Conservation (phyloP, 2,329 filamentous ascomycete genomes). For the Trichoderma sp. region DNA sequence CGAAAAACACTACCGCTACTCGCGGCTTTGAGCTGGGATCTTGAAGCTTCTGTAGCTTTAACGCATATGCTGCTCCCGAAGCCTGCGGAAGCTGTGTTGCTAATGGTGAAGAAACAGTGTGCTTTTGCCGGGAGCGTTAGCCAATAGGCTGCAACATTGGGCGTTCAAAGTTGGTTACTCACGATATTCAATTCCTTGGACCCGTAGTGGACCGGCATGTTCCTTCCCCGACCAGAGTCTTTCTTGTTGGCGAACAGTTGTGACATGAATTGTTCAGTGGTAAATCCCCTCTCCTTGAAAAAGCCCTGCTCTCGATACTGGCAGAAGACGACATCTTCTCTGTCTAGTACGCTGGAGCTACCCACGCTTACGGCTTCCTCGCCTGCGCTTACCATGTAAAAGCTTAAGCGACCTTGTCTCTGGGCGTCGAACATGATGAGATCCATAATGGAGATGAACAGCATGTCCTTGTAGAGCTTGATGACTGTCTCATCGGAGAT, state of each 20-base stretch:
- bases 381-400: constrained; percentile 96
- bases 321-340: constrained; percentile 87
- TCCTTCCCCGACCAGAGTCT: constrained; percentile 80
- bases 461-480: constrained; percentile 67
- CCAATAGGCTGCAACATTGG: not conserved
- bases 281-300: constrained; percentile 87
- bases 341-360: constrained; percentile 79
- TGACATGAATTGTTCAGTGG: constrained; percentile 87
- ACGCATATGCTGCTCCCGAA: constrained; percentile 81
- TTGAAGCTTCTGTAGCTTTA: constrained; percentile 78
- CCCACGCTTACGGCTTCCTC: constrained; percentile 95
- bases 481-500: constrained; percentile 66
- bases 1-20: constrained; percentile 83
- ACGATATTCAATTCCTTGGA: constrained; percentile 83
- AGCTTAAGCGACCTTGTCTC: constrained; percentile 87
- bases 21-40: constrained; percentile 69
- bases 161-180: constrained; percentile 38
- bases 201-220: constrained; percentile 98
- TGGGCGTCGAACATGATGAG: constrained; percentile 98
- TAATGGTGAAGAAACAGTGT: constrained; percentile 81
- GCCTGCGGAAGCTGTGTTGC: constrained; percentile 91
- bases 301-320: constrained; percentile 95
- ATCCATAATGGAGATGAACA: constrained; percentile 82
- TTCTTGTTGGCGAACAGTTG: constrained; percentile 88
- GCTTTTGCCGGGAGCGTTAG: constrained; percentile 49